Evolutionary conservation across 805 yeast genomes (phyloP), one percentile per base, ranked within the genome.

Genomic region (Hanseniaspora valbyensis): DNA sequence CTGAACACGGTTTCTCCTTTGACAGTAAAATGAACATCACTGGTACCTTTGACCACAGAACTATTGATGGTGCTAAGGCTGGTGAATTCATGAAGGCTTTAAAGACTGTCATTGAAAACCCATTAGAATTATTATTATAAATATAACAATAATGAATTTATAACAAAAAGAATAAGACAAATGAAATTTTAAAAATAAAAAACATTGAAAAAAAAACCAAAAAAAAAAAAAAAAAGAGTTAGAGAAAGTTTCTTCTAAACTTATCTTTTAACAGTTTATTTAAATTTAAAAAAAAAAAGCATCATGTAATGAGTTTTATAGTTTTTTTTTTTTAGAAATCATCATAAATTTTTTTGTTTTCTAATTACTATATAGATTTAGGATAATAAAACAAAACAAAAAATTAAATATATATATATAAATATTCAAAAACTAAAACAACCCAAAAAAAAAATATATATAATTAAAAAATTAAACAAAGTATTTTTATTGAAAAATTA

Each of bases 21-120:
- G 96, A 88, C 61, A 94, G 86, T 63, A 82, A 83, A 63, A 83
- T 92, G 64, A 84, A 81, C 60, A 77, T 90, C 67, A 89, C 97
- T 52, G 97, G 95, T 70, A 85, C 97, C 49, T 92, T 92, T 64
- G 99, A 92, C 73, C 99, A 92, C 76, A 85, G 96, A 75, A 82
- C 83, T 54, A 81, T 90, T 56, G 99, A 92, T 65, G 99, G 99
- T 65, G 97, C 97, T 51, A 79, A 83, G 61, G 99, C 95, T 61
- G 99, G 95, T 67, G 97, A 92, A 61, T 92, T 79, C 77, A 85
- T 92, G 75, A 87, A 79, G 70, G 95, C 87, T 59, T 76, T 92
- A 70, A 92, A 92, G 79, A 75, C 75, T 61, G 80, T 88, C 57
- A 69, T 92, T 58, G 99, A 92, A 75, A 89, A 92, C 75, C 99